Base-by-base conservation (phyloP, 169 alveolate species). In the Theileria orientalis region DNA sequence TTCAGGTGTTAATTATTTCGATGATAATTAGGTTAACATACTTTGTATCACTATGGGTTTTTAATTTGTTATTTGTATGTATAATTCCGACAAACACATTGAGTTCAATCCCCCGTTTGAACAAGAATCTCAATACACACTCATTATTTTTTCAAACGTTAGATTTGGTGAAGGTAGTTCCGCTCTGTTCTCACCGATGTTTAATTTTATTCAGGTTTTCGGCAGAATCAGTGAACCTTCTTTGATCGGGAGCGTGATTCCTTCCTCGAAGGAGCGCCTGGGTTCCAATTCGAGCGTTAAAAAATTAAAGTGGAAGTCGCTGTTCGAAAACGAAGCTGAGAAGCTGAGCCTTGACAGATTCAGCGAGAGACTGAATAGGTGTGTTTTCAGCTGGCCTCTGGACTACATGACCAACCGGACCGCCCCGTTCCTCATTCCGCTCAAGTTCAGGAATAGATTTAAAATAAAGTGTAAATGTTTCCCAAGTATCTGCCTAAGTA, bases 231-330 rank as follows among this genome's bases (percentile, higher is more conserved):
- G 79, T 9, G 86, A 78, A 35, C 73, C 57, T 3, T 78, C 86
- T 41, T 69, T 74, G 32, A 78, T 78, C 57, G 86, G 86, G 59
- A 78, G 74, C 69, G 86, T 78, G 49, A 54, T 78, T 40, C 67
- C 83, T 23, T 35, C 74, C 11, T 62, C 69, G 1, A 66, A n/a
- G 54, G 62, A 41, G 16, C 47, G 52, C 25, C 44, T 54, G 47
- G 69, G 40, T 9, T 27, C 44, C 3, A 52, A 19, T 19, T 30
- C 35, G 30, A 25, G 25, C 14, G 30, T 35, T 19, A 32, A 62
- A 16, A 14, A 40, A 19, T 46, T 54, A 23, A 49, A 47, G 42
- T 80, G 88, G 88, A 70, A 42, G 21, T 25, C 32, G 49, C 3
- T 80, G 2, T 74, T 80, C 63, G 54, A 49, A 14, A 33, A 51